A percentile compares a stretch with the other conserved stretches of the same genome.
Conservation (phyloP, 306 rosid species). For the Herpetospermum pedunculosum region DNA sequence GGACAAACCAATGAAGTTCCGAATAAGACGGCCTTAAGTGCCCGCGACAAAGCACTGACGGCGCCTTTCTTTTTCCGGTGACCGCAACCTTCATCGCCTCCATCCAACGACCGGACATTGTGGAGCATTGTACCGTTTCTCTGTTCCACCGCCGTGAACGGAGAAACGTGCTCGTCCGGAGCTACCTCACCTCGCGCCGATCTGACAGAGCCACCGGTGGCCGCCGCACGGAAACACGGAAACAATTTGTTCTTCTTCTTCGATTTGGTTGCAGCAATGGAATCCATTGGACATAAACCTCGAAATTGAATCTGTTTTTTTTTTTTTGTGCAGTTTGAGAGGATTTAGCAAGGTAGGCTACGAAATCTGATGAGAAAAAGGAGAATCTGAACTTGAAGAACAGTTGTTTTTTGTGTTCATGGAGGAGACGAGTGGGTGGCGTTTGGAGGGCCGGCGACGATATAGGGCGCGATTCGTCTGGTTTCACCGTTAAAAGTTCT, state of each 20-base stretch:
- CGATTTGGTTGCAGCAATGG: neutral
- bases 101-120: neutral
- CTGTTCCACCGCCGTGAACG: neutral
- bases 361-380: neutral
- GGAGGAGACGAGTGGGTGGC: neutral
- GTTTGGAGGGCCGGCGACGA: neutral
- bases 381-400: neutral
- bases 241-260: neutral
- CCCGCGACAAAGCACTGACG: neutral
- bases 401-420: neutral
- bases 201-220: neutral
- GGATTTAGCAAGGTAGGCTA: neutral
- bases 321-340: neutral
- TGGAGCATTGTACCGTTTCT: neutral
- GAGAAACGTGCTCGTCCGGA: neutral
- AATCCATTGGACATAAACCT: neutral
- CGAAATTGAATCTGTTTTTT: neutral
- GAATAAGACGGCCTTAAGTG: neutral
- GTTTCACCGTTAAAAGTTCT: neutral
- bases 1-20: constrained; percentile 2
- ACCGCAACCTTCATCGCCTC: neutral
- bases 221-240: neutral
- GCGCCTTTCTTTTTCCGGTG: neutral
- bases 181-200: neutral
- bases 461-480: neutral